Evolutionary conservation across 2,329 filamentous ascomycete species (phyloP).

Genomic region (Trematosphaeria pertusa): DNA sequence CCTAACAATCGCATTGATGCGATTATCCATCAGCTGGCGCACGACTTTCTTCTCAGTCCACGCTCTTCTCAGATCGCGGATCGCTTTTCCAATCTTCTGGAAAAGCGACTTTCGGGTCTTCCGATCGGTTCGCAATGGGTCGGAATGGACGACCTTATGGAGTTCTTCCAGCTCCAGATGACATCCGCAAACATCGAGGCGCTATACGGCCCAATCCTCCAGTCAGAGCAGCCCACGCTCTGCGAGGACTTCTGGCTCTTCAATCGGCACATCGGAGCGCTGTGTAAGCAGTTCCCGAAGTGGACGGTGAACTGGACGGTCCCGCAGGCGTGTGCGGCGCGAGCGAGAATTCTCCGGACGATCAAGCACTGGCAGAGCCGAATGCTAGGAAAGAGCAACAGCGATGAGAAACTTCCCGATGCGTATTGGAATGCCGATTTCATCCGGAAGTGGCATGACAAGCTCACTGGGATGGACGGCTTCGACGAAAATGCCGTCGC

Average conservation of each 20-base stretch:
- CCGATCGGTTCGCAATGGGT: not conserved
- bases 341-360: not conserved
- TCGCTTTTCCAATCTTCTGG: not conserved
- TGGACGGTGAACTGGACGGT: slow-evolving; percentile 1
- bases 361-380: not conserved
- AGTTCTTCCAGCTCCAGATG: not conserved
- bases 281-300: not conserved
- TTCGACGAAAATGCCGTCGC: slow-evolving; percentile 13
- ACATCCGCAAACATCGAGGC: not conserved
- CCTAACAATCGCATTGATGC: not conserved
- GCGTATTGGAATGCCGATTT: slow-evolving; percentile 7
- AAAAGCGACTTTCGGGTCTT: not conserved
- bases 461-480: slow-evolving; percentile 7
- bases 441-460: slow-evolving; percentile 5
- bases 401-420: not conserved
- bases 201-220: not conserved
- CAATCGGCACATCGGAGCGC: not conserved
- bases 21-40: not conserved
- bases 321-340: not conserved
- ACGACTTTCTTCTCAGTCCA: too few species aligned
- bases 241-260: slow-evolving; percentile 1
- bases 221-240: not conserved
- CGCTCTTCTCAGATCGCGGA: too few species aligned
- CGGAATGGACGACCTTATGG: slow-evolving; percentile 2
- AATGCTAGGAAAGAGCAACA: not conserved